Percentiles rank a stretch among this genome's conserved stretches.
phyloP scores from a whole-genome alignment of 2,329 filamentous ascomycete species.

The Diplocarpon mali region DNA sequence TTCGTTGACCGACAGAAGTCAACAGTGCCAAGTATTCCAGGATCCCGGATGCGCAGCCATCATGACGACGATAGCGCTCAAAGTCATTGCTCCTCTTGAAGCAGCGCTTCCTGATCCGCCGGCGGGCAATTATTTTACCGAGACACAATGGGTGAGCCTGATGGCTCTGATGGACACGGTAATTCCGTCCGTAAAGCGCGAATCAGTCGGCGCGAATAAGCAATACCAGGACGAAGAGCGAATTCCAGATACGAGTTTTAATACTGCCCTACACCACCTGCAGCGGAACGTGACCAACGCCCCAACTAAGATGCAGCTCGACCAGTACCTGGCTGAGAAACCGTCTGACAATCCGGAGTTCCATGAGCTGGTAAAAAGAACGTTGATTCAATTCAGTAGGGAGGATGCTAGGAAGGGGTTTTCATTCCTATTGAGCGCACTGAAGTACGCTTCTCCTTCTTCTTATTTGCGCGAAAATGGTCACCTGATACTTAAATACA shows the following conservation, averaged over 20 bases:
- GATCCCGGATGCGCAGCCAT: no score
- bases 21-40: no score
- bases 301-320: conserved; percentile 34
- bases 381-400: conserved; percentile 26
- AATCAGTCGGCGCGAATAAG: conserved; percentile 10
- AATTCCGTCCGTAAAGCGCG: conserved; percentile 45
- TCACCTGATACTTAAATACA: conserved; percentile 1
- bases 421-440: conserved; percentile 20
- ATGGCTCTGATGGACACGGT: conserved; percentile 45
- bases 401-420: conserved; percentile 22
- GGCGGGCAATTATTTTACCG: conserved; percentile 31
- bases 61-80: conserved; percentile 1
- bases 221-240: conserved; percentile 7
- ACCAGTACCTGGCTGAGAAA: conserved; percentile 41
- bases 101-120: conserved; percentile 19
- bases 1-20: no score
- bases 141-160: conserved; percentile 42
- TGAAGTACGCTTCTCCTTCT: conserved; percentile 22
- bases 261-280: conserved; percentile 33
- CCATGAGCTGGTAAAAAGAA: conserved; percentile 36
- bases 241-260: conserved; percentile 40
- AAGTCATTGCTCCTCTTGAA: conserved; percentile 2
- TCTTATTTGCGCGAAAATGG: conserved; percentile 2
- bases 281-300: conserved; percentile 29
- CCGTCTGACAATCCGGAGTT: conserved; percentile 43